These are phyloP conservation scores for Coniochaeta ligniaria DNA, from an alignment of 2,329 filamentous ascomycete species.

Conservation along the genomic window DNA sequence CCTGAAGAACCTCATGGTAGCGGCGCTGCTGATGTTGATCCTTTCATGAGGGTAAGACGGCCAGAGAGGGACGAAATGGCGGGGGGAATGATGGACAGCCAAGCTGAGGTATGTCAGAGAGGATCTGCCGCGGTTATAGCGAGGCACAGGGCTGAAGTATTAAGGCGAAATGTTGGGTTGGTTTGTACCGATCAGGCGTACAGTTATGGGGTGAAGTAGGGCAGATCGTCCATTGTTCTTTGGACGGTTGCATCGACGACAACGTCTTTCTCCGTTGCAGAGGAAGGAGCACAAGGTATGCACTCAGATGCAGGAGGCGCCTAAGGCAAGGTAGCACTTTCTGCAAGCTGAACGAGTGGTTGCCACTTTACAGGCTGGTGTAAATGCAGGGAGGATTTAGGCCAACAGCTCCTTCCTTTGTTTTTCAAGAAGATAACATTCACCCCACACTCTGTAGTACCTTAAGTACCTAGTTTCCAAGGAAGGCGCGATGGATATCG, in stretches of 20 bases:
- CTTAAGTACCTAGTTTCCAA: neutral
- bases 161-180: neutral
- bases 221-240: neutral
- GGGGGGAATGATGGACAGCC: neutral
- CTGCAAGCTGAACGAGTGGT: neutral
- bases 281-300: neutral
- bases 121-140: neutral
- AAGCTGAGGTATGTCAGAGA: neutral
- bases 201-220: neutral
- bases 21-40: neutral
- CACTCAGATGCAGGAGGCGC: neutral
- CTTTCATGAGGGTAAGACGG: neutral
- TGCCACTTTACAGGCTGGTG: neutral
- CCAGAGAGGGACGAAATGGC: neutral
- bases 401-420: neutral
- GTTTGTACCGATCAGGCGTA: neutral
- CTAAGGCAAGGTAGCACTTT: neutral
- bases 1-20: constrained; percentile 25
- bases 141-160: neutral
- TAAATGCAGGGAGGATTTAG: neutral
- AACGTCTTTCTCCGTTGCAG: neutral
- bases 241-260: neutral
- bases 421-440: neutral
- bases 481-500: neutral
- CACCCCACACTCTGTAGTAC: neutral